Evolutionary conservation across 2,329 filamentous ascomycete genomes (phyloP).

Genomic region (Fusarium coicis): DNA sequence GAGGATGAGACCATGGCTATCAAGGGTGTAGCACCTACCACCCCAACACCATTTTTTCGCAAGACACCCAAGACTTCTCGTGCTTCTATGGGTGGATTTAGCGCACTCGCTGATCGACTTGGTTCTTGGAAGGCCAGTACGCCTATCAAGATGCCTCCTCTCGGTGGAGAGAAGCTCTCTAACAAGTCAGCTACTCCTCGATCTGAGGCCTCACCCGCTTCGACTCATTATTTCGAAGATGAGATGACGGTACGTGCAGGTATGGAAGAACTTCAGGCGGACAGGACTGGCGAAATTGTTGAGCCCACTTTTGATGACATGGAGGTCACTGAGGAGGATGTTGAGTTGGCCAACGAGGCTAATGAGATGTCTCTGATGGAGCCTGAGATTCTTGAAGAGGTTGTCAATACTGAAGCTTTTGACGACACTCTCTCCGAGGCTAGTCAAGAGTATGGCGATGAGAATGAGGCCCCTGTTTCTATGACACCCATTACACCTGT

Average conservation of each 20-base stretch:
- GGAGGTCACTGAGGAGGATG: constrained; percentile 64
- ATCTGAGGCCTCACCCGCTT: constrained; percentile 52
- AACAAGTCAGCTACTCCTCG: constrained; percentile 50
- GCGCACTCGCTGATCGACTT: constrained; percentile 70
- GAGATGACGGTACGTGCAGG: constrained; percentile 60
- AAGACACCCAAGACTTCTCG: constrained; percentile 44
- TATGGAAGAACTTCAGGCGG: constrained; percentile 13
- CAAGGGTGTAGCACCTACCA: constrained; percentile 51
- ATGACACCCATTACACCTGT: constrained; percentile 67
- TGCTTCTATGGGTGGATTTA: constrained; percentile 63
- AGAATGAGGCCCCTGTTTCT: constrained; percentile 67
- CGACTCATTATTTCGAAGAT: constrained; percentile 69
- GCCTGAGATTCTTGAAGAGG: constrained; percentile 52
- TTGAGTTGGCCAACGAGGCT: constrained; percentile 67
- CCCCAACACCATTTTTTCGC: constrained; percentile 52
- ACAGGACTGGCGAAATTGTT: constrained; percentile 40
- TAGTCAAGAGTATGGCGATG: constrained; percentile 74
- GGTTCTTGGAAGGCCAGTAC: constrained; percentile 71
- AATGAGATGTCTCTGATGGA: constrained; percentile 69
- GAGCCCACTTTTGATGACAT: constrained; percentile 56
- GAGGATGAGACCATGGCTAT: constrained; percentile 60
- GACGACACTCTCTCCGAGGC: constrained; percentile 67
- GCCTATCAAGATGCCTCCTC: constrained; percentile 48
- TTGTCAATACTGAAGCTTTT: constrained; percentile 47
- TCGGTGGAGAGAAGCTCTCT: constrained; percentile 49